A percentile compares a stretch with the other conserved stretches of the same genome.
These are phyloP conservation scores for Pestalotiopsis sp. DNA, from an alignment of 2,329 filamentous ascomycete species.

Conservation along the genomic window DNA sequence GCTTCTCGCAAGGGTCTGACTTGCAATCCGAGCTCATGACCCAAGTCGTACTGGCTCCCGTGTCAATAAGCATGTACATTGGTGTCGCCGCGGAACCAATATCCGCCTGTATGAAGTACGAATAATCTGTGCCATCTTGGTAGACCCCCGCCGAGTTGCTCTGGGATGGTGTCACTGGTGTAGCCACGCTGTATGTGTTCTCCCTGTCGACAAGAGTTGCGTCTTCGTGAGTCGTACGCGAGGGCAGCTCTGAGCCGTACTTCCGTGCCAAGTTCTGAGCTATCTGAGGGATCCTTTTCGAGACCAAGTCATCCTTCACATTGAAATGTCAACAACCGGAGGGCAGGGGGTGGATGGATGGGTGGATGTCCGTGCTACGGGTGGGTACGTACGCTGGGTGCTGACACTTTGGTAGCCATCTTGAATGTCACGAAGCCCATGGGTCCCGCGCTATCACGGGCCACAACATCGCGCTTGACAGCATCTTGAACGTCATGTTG, in stretches of 20 bases:
- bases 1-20: constrained; percentile 66
- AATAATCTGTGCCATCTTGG: constrained; percentile 68
- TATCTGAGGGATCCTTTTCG: constrained; percentile 39
- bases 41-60: constrained; percentile 76
- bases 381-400: constrained; percentile 32
- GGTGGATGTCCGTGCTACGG: background rate
- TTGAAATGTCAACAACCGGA: constrained; percentile 18
- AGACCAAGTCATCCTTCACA: constrained; percentile 36
- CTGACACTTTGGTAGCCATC: constrained; percentile 39
- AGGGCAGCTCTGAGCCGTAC: constrained; percentile 32
- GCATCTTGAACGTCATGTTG: constrained; percentile 11
- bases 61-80: constrained; percentile 67
- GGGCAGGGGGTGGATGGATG: background rate
- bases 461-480: constrained; percentile 12
- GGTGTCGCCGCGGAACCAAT: constrained; percentile 58
- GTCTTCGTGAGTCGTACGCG: constrained; percentile 18
- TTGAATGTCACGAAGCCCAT: constrained; percentile 40
- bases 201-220: constrained; percentile 37
- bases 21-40: constrained; percentile 75
- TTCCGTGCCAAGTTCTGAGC: constrained; percentile 42
- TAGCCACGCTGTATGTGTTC: constrained; percentile 50
- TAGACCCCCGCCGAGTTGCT: constrained; percentile 57
- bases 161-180: constrained; percentile 46
- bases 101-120: constrained; percentile 62
- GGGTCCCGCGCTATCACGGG: constrained; percentile 12